These are phyloP conservation scores for Yamadazyma philogaea DNA, from an alignment of 805 yeast genomes.

Conservation along the genomic window DNA sequence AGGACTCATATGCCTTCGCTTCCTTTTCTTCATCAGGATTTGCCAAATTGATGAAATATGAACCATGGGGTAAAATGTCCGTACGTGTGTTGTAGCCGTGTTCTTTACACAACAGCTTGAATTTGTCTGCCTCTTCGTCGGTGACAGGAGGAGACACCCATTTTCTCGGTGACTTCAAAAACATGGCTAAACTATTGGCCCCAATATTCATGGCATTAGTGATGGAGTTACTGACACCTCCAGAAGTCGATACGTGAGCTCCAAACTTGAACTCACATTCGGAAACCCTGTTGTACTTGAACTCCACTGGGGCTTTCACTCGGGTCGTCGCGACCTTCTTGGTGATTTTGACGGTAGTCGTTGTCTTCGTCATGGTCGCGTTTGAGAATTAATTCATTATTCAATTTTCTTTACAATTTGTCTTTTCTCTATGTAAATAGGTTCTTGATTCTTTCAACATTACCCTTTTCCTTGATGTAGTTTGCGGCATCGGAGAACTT, in stretches of 20 bases:
- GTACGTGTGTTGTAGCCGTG: conserved; percentile 68
- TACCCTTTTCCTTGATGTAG: background rate
- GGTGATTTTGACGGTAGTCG: conserved; percentile 6
- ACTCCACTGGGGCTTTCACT: conserved; percentile 6
- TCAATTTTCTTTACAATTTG: background rate
- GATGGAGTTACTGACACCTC: conserved; percentile 75
- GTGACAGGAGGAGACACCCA: conserved; percentile 85
- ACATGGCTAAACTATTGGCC: conserved; percentile 85
- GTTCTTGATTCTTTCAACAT: background rate
- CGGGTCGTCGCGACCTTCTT: conserved; percentile 5
- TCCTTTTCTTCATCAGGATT: conserved; percentile 84
- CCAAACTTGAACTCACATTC: conserved; percentile 55
- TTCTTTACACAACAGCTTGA: conserved; percentile 58
- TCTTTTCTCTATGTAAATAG: background rate
- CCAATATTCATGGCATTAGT: conserved; percentile 47
- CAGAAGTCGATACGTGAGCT: conserved; percentile 83
- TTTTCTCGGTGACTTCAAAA: conserved; percentile 82
- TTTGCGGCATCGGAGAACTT: conserved; percentile 12
- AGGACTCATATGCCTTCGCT: conserved; percentile 68
- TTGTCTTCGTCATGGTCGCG: background rate
- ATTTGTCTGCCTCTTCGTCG: conserved; percentile 62
- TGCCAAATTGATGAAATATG: conserved; percentile 88
- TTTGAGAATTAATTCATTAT: background rate
- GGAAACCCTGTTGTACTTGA: conserved; percentile 19
- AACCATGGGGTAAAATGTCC: conserved; percentile 91